phyloP scores from a whole-genome alignment of 257 asterid species.

The Handroanthus guayacan region DNA sequence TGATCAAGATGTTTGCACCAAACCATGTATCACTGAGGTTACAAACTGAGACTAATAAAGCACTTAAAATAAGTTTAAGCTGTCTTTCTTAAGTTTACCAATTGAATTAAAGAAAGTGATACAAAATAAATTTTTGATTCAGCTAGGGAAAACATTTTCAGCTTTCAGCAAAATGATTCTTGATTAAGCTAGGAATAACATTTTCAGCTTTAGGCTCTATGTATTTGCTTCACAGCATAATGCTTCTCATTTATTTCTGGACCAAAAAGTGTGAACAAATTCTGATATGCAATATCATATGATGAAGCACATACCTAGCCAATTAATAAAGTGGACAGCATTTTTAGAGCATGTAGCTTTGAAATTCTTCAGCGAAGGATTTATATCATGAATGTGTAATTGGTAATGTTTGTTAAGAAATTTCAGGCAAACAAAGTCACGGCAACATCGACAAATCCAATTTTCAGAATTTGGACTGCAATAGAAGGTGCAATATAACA shows the following conservation, averaged over 20 bases:
- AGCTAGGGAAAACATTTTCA: constrained; percentile 12
- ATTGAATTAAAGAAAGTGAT: constrained; percentile 11
- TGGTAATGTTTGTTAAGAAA: constrained; percentile 17
- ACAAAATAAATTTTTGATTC: neutral
- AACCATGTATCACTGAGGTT: constrained; percentile 7
- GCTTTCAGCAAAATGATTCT: constrained; percentile 10
- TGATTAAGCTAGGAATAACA: neutral
- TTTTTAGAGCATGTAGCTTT: constrained; percentile 15
- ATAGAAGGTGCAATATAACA: neutral
- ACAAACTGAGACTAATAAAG: constrained; percentile 24
- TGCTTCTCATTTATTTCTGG: constrained; percentile 13
- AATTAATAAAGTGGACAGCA: neutral
- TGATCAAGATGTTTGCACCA: constrained; percentile 33
- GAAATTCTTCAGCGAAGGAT: constrained; percentile 21
- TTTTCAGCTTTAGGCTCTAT: constrained; percentile 19
- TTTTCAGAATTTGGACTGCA: constrained; percentile 9
- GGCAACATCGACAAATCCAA: constrained; percentile 4
- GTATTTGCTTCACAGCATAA: constrained; percentile 7
- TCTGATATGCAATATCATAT: neutral
- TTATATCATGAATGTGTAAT: constrained; percentile 26
- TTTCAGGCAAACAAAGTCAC: neutral
- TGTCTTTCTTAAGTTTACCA: neutral
- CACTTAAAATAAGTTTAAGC: constrained; percentile 20
- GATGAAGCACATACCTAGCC: constrained; percentile 15
- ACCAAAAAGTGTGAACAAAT: neutral